These are phyloP conservation scores for Solanum chaucha DNA, from an alignment of 257 asterid genomes.

Conservation along the genomic window DNA sequence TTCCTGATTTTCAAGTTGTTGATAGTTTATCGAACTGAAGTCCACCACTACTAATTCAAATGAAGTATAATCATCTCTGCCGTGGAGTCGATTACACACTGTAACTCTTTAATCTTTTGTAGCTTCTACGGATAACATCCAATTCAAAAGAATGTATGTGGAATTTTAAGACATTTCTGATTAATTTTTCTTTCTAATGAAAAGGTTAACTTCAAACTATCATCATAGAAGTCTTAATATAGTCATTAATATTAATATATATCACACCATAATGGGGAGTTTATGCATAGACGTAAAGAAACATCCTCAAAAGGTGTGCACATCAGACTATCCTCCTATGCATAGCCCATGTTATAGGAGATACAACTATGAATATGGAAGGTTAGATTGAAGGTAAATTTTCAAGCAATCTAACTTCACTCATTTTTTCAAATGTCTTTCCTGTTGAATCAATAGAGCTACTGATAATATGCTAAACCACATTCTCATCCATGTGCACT, in stretches of 20 bases:
- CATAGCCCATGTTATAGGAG: not conserved
- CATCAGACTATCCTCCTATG: not conserved
- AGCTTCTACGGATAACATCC: not conserved
- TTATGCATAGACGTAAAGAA: not conserved
- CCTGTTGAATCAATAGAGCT: not conserved
- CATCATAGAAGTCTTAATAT: not conserved
- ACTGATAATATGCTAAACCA: not conserved
- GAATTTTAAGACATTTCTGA: not conserved
- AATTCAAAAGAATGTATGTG: not conserved
- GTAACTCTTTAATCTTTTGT: not conserved
- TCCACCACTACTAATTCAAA: not conserved
- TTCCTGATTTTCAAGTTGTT: not conserved
- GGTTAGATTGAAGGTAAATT: not conserved
- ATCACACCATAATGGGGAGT: not conserved
- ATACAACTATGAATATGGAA: not conserved
- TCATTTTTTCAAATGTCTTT: not conserved
- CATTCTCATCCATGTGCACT: not conserved
- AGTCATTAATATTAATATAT: not conserved
- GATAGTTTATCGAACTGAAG: not conserved
- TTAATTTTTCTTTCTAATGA: not conserved
- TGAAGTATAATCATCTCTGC: not conserved
- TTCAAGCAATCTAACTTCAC: not conserved
- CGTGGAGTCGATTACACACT: not conserved
- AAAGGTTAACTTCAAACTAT: not conserved
- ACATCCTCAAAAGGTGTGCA: not conserved